These are phyloP conservation scores for Fusarium annulatum DNA, from an alignment of 2,329 filamentous ascomycete species.

Conservation along the genomic window DNA sequence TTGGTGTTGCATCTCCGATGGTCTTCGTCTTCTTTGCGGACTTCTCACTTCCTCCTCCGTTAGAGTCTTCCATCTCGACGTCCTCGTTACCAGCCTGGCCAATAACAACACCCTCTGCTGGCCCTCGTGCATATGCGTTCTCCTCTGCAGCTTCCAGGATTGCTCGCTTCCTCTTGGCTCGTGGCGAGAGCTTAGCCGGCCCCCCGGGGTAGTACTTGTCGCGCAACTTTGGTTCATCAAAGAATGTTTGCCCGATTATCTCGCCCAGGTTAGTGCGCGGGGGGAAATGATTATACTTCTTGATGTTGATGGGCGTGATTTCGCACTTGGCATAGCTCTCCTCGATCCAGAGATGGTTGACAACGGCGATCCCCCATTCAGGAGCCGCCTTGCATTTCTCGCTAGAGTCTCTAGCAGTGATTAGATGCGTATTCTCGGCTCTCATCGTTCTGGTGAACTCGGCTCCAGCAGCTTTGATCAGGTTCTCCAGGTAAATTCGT, in stretches of 20 bases:
- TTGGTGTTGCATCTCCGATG: slow-evolving; percentile 52
- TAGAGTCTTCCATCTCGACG: slow-evolving; percentile 58
- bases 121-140: slow-evolving; percentile 60
- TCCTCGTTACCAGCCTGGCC: slow-evolving; percentile 52
- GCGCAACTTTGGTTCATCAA: slow-evolving; percentile 72
- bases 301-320: slow-evolving; percentile 75
- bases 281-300: slow-evolving; percentile 88
- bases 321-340: slow-evolving; percentile 95
- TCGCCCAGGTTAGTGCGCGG: slow-evolving; percentile 90
- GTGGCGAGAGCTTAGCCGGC: slow-evolving; percentile 56
- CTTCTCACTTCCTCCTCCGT: slow-evolving; percentile 52
- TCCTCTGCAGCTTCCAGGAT: slow-evolving; percentile 62
- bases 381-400: slow-evolving; percentile 93
- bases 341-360: slow-evolving; percentile 98
- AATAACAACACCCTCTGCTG: slow-evolving; percentile 60
- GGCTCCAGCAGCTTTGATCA: slow-evolving; percentile 85
- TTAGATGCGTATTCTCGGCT: slow-evolving; percentile 92
- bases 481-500: slow-evolving; percentile 90
- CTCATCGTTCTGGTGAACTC: slow-evolving; percentile 96
- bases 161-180: slow-evolving; percentile 61
- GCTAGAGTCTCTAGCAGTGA: slow-evolving; percentile 88
- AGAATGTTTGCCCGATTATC: slow-evolving; percentile 87
- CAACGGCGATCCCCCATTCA: slow-evolving; percentile 90
- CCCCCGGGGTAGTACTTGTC: slow-evolving; percentile 77
- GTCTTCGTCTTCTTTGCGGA: slow-evolving; percentile 44